A percentile compares a stretch with the other conserved stretches of the same genome.
Conservation (phyloP, 2,329 filamentous ascomycete genomes). For the Trichoderma afroharzianum region DNA sequence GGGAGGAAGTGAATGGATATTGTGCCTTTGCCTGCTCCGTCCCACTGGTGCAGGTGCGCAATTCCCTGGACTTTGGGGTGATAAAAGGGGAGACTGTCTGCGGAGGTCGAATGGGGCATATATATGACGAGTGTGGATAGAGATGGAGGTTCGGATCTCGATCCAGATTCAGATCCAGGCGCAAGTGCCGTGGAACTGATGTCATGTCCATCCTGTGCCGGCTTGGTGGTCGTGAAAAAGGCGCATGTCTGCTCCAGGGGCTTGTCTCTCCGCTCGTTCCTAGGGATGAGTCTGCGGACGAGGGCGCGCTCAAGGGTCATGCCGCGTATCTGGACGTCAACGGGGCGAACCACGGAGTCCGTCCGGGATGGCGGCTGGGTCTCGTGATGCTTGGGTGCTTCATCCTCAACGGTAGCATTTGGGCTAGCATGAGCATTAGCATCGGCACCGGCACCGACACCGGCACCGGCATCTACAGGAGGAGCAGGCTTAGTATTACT, state of each 20-base stretch:
- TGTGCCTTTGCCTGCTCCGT: conserved; percentile 38
- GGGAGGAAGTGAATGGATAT: conserved; percentile 61
- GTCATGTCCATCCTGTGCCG: neutral
- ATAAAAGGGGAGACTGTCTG: conserved; percentile 75
- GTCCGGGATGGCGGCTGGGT: neutral
- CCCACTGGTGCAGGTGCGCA: conserved; percentile 71
- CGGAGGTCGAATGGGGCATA: conserved; percentile 63
- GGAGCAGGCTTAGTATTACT: neutral
- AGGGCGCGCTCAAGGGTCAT: conserved; percentile 57
- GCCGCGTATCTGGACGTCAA: conserved; percentile 22
- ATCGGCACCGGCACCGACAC: neutral
- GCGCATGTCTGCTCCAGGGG: conserved; percentile 80
- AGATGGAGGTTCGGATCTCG: neutral
- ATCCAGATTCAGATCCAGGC: neutral
- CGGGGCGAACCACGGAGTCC: neutral
- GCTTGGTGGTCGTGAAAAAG: conserved; percentile 49
- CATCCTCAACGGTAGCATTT: neutral
- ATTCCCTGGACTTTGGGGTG: conserved; percentile 74
- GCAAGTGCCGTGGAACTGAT: conserved; percentile 22
- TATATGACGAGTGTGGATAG: conserved; percentile 60
- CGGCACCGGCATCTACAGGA: neutral
- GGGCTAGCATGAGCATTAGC: conserved; percentile 12
- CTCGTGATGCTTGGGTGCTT: neutral
- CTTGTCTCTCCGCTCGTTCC: conserved; percentile 73
- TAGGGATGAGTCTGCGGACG: conserved; percentile 73